Evolutionary conservation across 805 yeast genomes (phyloP).

Genomic region (Dipodascopsis tothii): DNA sequence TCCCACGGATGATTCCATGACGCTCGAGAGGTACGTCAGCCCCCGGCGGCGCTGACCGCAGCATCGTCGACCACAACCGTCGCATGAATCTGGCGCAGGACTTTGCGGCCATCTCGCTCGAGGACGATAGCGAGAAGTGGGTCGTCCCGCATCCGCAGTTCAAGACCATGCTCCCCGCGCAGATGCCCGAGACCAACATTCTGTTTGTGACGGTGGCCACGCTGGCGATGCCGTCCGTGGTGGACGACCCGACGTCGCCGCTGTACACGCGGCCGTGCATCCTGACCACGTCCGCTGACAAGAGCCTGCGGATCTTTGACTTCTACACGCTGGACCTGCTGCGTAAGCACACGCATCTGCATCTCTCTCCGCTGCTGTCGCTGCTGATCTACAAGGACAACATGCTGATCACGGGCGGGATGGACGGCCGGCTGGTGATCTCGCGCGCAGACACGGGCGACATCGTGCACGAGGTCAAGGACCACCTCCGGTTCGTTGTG

Average conservation of each 20-base stretch:
- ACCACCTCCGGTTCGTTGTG: constrained; percentile 38
- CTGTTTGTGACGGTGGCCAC: constrained; percentile 19
- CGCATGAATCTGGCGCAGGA: constrained; percentile 15
- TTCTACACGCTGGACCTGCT: constrained; percentile 17
- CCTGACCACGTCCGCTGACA: constrained; percentile 18
- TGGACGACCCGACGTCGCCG: constrained; percentile 10
- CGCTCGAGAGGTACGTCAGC: constrained; percentile 19
- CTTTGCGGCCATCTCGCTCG: constrained; percentile 11
- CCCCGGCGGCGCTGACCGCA: not conserved
- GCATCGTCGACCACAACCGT: constrained; percentile 22
- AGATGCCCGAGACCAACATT: constrained; percentile 16
- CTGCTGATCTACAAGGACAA: constrained; percentile 25
- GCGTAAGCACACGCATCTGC: constrained; percentile 11
- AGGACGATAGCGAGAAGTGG: constrained; percentile 13
- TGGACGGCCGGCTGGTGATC: constrained; percentile 43
- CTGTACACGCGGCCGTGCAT: constrained; percentile 15
- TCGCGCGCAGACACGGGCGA: constrained; percentile 19
- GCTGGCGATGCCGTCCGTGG: constrained; percentile 8
- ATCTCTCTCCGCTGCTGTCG: constrained; percentile 19
- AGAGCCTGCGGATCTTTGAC: constrained; percentile 19
- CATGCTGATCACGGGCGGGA: constrained; percentile 40
- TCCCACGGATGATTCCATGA: constrained; percentile 21
- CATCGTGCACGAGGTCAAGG: constrained; percentile 25
- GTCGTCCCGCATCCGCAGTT: constrained; percentile 15
- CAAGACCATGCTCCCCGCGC: constrained; percentile 14